These are phyloP conservation scores for Diaporthe velutina DNA, from an alignment of 2,329 filamentous ascomycete genomes.

Conservation along the genomic window DNA sequence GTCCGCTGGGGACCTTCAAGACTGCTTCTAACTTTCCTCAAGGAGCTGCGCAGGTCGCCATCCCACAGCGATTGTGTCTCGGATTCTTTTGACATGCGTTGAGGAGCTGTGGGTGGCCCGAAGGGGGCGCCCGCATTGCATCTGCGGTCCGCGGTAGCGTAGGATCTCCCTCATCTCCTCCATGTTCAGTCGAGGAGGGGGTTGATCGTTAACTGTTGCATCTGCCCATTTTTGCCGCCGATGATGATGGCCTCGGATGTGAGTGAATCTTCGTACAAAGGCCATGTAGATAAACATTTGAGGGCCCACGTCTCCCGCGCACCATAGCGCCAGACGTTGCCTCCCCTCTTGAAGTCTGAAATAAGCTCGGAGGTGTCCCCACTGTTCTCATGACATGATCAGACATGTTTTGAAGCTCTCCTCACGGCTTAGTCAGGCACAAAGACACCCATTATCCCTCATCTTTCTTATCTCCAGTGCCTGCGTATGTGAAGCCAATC, in stretches of 20 bases:
- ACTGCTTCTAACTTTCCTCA: neutral
- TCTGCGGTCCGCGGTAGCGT: constrained; percentile 16
- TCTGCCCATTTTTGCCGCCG: constrained; percentile 9
- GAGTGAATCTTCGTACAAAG: neutral
- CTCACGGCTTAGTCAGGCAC: constrained; percentile 19
- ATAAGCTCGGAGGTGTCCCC: neutral
- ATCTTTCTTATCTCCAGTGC: neutral
- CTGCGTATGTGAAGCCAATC: neutral
- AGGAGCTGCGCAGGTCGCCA: neutral
- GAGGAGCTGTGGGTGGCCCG: neutral
- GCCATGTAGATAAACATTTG: neutral
- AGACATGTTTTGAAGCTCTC: constrained; percentile 17
- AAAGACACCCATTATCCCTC: neutral
- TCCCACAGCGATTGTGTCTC: neutral
- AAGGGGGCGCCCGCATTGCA: constrained; percentile 19
- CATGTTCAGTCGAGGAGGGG: neutral
- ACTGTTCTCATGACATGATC: constrained; percentile 15
- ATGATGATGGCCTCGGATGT: neutral
- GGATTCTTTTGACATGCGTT: neutral
- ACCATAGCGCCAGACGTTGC: neutral
- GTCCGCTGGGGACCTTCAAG: neutral
- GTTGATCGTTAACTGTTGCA: constrained; percentile 11
- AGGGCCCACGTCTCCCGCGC: neutral
- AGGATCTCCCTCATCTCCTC: neutral
- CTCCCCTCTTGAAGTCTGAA: neutral